phyloP scores from a whole-genome alignment of 2,329 filamentous ascomycete genomes.

The Aspergillus ruber region DNA sequence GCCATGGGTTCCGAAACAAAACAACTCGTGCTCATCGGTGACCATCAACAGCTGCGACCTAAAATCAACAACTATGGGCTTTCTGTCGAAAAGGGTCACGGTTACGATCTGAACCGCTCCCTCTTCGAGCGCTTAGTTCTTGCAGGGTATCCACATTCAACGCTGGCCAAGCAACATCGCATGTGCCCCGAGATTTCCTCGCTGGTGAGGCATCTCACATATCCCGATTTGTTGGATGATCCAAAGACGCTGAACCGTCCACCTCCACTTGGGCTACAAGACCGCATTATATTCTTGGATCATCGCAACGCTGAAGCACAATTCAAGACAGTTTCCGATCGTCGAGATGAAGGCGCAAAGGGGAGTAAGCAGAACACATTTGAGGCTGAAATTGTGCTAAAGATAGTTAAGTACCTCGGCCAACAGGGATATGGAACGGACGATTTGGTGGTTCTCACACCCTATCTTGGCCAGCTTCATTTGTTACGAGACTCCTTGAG shows the following conservation, averaged over 20 bases:
- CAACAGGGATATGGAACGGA: constrained; percentile 65
- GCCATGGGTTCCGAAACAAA: constrained; percentile 51
- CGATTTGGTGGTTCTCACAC: constrained; percentile 62
- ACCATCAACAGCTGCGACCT: constrained; percentile 66
- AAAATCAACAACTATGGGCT: constrained; percentile 58
- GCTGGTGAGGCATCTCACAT: constrained; percentile 53
- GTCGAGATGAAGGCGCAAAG: constrained; percentile 44
- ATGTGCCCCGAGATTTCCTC: constrained; percentile 63
- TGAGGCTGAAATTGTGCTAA: constrained; percentile 61
- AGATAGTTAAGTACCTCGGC: constrained; percentile 58
- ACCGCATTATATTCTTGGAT: constrained; percentile 60
- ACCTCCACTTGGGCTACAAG: constrained; percentile 50
- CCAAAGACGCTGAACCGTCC: constrained; percentile 44
- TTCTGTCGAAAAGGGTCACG: constrained; percentile 57
- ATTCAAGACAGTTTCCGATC: constrained; percentile 40
- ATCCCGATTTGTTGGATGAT: constrained; percentile 55
- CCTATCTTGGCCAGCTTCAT: constrained; percentile 64
- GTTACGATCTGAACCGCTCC: constrained; percentile 61
- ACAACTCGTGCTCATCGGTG: constrained; percentile 64
- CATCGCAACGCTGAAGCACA: constrained; percentile 52
- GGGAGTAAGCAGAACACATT: constrained; percentile 57
- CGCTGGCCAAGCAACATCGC: constrained; percentile 58
- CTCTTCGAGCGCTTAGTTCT: constrained; percentile 63
- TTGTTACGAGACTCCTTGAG: constrained; percentile 50
- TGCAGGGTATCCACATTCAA: constrained; percentile 48